These are phyloP conservation scores for Puya raimondii DNA, from an alignment of 176 grass and related monocot genomes.

Conservation along the genomic window DNA sequence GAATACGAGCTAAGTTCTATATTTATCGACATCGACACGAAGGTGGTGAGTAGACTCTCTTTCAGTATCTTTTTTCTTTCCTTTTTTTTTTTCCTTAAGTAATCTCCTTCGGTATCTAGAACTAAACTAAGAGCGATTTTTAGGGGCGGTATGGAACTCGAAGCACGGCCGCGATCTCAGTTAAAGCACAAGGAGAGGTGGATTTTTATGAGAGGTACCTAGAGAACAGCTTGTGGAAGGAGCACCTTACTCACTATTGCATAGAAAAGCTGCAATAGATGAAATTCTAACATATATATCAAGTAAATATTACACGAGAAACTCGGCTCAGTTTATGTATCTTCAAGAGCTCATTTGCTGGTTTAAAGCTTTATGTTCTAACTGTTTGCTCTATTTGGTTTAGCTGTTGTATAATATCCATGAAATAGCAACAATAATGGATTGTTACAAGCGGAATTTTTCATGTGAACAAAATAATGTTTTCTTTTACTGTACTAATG, in stretches of 20 bases:
- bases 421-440: no score
- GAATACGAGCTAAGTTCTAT: conserved; percentile 64
- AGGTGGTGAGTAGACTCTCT: conserved; percentile 27
- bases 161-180: conserved; percentile 55
- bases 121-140: neutral
- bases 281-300: neutral
- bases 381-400: no score
- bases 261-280: conserved; percentile 28
- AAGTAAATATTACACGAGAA: no score
- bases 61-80: no score
- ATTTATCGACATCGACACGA: conserved; percentile 46
- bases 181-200: conserved; percentile 34
- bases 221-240: conserved; percentile 47
- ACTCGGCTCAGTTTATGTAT: no score
- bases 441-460: no score
- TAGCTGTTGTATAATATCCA: no score
- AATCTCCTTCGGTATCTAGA: neutral
- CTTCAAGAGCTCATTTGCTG: no score
- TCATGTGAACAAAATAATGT: no score
- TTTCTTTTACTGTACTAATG: no score
- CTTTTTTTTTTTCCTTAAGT: no score
- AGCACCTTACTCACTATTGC: conserved; percentile 34
- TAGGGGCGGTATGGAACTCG: conserved; percentile 76
- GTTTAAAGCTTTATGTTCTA: no score
- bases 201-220: conserved; percentile 66